Evolutionary conservation across 345 rosid species (phyloP).

Genomic region (Physaria fendleri): DNA sequence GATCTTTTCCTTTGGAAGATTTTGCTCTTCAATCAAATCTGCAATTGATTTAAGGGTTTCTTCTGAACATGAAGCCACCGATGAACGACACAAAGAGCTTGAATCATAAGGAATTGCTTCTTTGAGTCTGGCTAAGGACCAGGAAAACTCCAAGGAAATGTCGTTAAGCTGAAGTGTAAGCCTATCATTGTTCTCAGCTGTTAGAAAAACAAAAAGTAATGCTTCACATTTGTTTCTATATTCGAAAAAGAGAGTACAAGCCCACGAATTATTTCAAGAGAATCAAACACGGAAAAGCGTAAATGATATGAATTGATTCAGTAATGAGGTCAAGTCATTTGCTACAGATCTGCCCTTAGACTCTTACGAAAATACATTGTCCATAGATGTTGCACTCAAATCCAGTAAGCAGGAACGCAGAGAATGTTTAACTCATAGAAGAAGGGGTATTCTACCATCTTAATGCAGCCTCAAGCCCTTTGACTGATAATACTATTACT

Average conservation of each 20-base stretch:
- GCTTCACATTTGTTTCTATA: not conserved
- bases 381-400: not conserved
- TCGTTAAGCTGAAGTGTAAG: slow-evolving; percentile 61
- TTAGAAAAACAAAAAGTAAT: slow-evolving; percentile 10
- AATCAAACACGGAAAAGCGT: too few species aligned
- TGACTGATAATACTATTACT: not conserved
- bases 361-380: not conserved
- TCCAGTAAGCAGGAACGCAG: too few species aligned
- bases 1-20: slow-evolving; percentile 58
- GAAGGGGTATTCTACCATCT: not conserved
- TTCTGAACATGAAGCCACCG: slow-evolving; percentile 50
- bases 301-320: not conserved
- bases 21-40: slow-evolving; percentile 60
- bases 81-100: slow-evolving; percentile 38
- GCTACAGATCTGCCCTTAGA: not conserved
- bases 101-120: slow-evolving; percentile 40
- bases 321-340: slow-evolving; percentile 3
- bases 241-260: not conserved
- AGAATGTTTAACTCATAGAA: too few species aligned
- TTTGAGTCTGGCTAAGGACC: slow-evolving; percentile 62
- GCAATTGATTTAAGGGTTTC: slow-evolving; percentile 42
- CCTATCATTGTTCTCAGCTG: slow-evolving; percentile 46
- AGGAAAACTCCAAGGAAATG: slow-evolving; percentile 60
- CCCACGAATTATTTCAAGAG: too few species aligned
- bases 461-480: not conserved